phyloP scores from a whole-genome alignment of 805 yeast genomes.

The Metschnikowia kofuensis region DNA sequence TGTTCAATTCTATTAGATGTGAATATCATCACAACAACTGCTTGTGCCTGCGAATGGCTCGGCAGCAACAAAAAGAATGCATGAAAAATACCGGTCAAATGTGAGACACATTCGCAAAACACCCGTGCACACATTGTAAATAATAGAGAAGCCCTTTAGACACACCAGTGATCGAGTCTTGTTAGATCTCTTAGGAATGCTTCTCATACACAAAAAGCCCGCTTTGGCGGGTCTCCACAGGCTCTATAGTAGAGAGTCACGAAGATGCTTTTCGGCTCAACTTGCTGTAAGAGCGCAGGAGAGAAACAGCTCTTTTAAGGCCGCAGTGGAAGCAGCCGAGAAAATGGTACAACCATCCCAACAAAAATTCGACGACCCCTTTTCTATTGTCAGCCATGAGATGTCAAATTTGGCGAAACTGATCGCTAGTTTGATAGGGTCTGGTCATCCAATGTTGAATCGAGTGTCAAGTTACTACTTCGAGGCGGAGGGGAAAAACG shows the following conservation, averaged over 20 bases:
- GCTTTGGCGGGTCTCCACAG: constrained; percentile 7
- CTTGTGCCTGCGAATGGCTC: too few relatives aligned
- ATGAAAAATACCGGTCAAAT: background rate
- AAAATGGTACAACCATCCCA: constrained; percentile 56
- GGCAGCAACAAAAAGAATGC: background rate
- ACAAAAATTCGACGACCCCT: constrained; percentile 67
- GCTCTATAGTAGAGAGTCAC: background rate
- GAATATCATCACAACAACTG: too few relatives aligned
- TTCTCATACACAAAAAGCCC: constrained; percentile 8
- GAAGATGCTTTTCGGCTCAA: constrained; percentile 4
- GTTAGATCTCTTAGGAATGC: background rate
- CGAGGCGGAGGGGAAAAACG: constrained; percentile 94
- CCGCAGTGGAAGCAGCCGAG: constrained; percentile 74
- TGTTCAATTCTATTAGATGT: too few relatives aligned
- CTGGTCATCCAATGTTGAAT: constrained; percentile 91
- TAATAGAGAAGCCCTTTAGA: background rate
- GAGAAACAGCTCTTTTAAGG: constrained; percentile 24
- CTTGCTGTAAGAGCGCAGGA: background rate
- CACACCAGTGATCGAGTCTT: background rate
- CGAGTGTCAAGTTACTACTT: constrained; percentile 93
- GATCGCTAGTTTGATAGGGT: constrained; percentile 82
- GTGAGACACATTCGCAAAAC: background rate
- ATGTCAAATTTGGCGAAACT: constrained; percentile 87
- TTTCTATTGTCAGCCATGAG: constrained; percentile 86
- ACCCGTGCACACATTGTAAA: constrained; percentile 2